Percentiles rank a stretch among this genome's conserved stretches.
Conservation (phyloP, 441 rosid species). For the Erysimum cheiri region DNA sequence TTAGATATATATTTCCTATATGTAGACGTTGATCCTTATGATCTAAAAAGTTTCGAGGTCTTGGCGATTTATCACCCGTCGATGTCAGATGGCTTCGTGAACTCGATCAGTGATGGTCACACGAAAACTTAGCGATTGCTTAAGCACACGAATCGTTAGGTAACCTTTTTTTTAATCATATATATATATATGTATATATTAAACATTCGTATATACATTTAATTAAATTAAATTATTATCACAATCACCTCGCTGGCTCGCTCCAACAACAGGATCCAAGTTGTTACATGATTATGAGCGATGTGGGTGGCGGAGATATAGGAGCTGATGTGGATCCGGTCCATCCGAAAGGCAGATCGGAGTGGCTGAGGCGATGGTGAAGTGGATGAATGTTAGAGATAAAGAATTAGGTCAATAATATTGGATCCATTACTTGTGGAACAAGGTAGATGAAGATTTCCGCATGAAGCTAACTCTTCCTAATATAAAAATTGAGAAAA, state of each 20-base stretch:
- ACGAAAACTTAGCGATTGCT: neutral
- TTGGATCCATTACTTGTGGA: slow-evolving; percentile 3
- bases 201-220: too few relatives aligned
- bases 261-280: too few relatives aligned
- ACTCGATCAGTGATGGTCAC: slow-evolving; percentile 1
- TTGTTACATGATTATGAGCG: too few relatives aligned
- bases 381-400: too few relatives aligned
- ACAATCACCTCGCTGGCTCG: too few relatives aligned
- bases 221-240: too few relatives aligned
- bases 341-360: too few relatives aligned
- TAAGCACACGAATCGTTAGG: neutral
- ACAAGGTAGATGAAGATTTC: slow-evolving; percentile 7
- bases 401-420: slow-evolving; percentile 22
- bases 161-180: too few relatives aligned
- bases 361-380: too few relatives aligned
- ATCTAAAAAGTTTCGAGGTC: slow-evolving; percentile 73
- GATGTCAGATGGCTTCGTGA: neutral
- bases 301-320: too few relatives aligned
- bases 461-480: slow-evolving; percentile 9
- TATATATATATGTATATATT: too few relatives aligned
- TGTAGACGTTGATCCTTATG: slow-evolving; percentile 66
- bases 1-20: slow-evolving; percentile 83
- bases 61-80: slow-evolving; percentile 69
- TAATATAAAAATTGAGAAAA: neutral
- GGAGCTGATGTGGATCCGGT: too few relatives aligned